These are phyloP conservation scores for Schrenkiella parvula DNA, from an alignment of 345 rosid species.

Conservation along the genomic window DNA sequence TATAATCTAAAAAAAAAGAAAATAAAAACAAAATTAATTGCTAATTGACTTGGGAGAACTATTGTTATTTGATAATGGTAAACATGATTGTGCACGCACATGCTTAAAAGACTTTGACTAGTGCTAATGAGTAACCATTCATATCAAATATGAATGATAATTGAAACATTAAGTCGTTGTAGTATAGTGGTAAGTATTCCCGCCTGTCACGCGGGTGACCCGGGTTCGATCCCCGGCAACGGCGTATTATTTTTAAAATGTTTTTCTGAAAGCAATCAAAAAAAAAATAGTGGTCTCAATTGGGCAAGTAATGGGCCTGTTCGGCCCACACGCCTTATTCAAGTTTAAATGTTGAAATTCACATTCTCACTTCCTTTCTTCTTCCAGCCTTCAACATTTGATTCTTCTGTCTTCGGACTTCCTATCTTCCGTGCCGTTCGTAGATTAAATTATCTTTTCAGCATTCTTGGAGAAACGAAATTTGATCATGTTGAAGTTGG, in stretches of 20 bases:
- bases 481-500: no score
- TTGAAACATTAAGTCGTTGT: conserved; percentile 86
- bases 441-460: no score
- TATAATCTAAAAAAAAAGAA: neutral
- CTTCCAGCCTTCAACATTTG: no score
- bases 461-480: no score
- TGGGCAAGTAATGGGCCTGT: no score
- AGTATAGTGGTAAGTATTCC: conserved; percentile 94
- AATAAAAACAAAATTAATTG: neutral
- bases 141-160: no score
- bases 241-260: neutral
- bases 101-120: neutral
- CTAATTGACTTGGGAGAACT: neutral
- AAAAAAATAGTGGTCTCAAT: no score
- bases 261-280: no score
- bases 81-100: conserved; percentile 13
- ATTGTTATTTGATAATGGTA: neutral
- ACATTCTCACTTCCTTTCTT: neutral
- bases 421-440: no score
- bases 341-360: neutral
- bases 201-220: conserved; percentile 98
- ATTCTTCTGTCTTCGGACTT: no score
- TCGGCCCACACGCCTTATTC: no score
- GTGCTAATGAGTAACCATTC: no score
- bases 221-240: conserved; percentile 77